Conservation (phyloP, 164 flowering plant genomes). For the Warburgia ugandensis region DNA sequence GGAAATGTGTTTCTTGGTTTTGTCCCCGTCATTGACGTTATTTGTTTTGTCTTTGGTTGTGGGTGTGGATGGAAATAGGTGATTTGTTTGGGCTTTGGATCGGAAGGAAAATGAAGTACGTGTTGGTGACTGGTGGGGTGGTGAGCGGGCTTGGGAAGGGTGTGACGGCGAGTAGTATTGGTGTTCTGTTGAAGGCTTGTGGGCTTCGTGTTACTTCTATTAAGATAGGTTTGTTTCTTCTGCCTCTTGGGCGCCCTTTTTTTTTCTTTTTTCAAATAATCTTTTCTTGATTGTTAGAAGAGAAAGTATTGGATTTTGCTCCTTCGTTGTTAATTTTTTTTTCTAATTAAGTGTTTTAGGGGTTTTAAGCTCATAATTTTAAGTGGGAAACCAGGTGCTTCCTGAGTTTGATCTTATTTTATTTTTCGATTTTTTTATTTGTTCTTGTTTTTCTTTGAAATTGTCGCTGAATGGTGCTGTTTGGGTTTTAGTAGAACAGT, state of each 20-base stretch:
- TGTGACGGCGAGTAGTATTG: constrained; percentile 94
- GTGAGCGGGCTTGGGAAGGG: constrained; percentile 98
- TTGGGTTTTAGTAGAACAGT: too few relatives aligned
- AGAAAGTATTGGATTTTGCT: too few relatives aligned
- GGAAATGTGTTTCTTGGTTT: constrained; percentile 4
- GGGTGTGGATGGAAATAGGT: constrained; percentile 3
- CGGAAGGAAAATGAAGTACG: constrained; percentile 67
- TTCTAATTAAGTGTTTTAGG: too few relatives aligned
- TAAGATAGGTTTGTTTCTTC: constrained; percentile 59
- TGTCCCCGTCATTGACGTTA: too few relatives aligned
- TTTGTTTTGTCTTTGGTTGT: neutral
- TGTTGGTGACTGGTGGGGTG: constrained; percentile 94
- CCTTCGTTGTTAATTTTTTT: too few relatives aligned
- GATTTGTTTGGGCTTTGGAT: neutral
- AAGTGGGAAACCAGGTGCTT: too few relatives aligned
- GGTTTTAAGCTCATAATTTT: too few relatives aligned
- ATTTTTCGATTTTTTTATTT: too few relatives aligned
- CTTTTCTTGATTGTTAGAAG: too few relatives aligned
- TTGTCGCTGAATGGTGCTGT: too few relatives aligned
- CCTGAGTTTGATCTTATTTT: too few relatives aligned
- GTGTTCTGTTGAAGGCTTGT: constrained; percentile 82
- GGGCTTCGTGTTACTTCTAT: constrained; percentile 91
- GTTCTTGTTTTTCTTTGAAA: too few relatives aligned
- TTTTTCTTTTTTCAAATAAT: neutral
- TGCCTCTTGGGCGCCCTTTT: neutral